phyloP scores from a whole-genome alignment of 805 yeast genomes.

The Teunomyces aglyptinius region DNA sequence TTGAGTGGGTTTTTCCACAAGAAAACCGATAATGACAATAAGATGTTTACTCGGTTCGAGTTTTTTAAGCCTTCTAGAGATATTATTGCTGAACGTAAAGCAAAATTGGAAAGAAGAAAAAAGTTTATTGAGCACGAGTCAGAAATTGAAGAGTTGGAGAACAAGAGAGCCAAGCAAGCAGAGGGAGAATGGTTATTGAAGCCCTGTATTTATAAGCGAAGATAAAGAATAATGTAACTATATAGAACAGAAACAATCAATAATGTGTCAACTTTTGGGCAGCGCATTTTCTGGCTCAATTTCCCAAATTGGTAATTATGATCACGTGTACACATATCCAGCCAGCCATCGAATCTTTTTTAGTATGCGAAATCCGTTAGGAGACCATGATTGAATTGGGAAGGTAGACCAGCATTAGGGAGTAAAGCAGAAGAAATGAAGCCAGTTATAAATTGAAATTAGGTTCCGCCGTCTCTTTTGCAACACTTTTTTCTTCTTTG shows the following conservation, averaged over 20 bases:
- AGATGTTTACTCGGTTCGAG: slow-evolving; percentile 94
- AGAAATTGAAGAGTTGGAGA: slow-evolving; percentile 58
- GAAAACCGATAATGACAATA: slow-evolving; percentile 79
- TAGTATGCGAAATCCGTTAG: background rate
- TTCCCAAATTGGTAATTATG: background rate
- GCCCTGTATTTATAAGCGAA: slow-evolving; percentile 93
- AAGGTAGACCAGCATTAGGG: background rate
- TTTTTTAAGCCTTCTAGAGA: slow-evolving; percentile 83
- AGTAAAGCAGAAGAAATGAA: background rate
- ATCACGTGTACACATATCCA: background rate
- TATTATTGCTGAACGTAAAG: slow-evolving; percentile 59
- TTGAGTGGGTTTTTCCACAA: slow-evolving; percentile 83
- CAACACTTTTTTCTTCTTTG: background rate
- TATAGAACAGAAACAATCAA: background rate
- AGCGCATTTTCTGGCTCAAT: background rate
- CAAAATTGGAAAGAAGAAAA: slow-evolving; percentile 58
- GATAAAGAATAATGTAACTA: slow-evolving; percentile 45
- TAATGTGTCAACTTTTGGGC: background rate
- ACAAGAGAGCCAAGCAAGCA: slow-evolving; percentile 51
- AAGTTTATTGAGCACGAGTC: slow-evolving; percentile 70
- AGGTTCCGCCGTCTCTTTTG: background rate
- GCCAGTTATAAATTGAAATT: background rate
- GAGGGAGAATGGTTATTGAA: slow-evolving; percentile 90
- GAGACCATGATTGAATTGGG: background rate
- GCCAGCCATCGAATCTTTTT: background rate